phyloP scores from a whole-genome alignment of 2,329 filamentous ascomycete genomes.

The Colletotrichum cordylinicola region DNA sequence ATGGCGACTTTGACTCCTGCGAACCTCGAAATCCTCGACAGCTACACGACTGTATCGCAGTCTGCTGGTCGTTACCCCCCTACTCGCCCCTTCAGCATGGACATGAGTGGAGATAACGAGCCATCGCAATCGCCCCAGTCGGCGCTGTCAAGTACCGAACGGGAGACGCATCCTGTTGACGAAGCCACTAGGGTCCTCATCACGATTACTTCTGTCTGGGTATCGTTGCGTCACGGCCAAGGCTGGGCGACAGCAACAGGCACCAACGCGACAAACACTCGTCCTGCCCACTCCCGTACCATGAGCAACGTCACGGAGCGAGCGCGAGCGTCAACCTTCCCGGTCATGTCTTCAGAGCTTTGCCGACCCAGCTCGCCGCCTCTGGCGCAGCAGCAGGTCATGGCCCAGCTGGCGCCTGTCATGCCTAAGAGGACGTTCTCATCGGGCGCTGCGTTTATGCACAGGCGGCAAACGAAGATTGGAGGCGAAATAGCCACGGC shows the following conservation, averaged over 20 bases:
- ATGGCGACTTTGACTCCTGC: conserved; percentile 71
- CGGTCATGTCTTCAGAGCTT: background rate
- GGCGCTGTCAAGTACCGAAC: background rate
- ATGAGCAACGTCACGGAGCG: conserved; percentile 4
- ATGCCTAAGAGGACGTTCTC: conserved; percentile 25
- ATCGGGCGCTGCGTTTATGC: conserved; percentile 29
- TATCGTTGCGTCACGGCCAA: conserved; percentile 26
- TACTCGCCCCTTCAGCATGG: conserved; percentile 36
- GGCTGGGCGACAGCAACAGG: conserved; percentile 20
- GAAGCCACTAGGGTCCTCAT: conserved; percentile 26
- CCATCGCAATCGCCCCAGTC: background rate
- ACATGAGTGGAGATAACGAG: conserved; percentile 18
- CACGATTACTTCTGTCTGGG: conserved; percentile 28
- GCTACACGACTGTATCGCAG: conserved; percentile 64
- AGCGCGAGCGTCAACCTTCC: conserved; percentile 13
- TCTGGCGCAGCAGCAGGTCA: conserved; percentile 1
- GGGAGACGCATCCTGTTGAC: conserved; percentile 25
- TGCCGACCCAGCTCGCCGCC: background rate
- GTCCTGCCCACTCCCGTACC: background rate
- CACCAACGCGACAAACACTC: background rate
- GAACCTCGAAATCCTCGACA: conserved; percentile 72
- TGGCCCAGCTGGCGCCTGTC: background rate
- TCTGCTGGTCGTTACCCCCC: conserved; percentile 55
- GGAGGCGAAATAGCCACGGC: conserved; percentile 10
- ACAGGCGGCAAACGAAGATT: conserved; percentile 21